Percentiles rank a stretch among this genome's conserved stretches.
Conservation (phyloP, 2,329 filamentous ascomycete genomes). For the Periconia sp. region DNA sequence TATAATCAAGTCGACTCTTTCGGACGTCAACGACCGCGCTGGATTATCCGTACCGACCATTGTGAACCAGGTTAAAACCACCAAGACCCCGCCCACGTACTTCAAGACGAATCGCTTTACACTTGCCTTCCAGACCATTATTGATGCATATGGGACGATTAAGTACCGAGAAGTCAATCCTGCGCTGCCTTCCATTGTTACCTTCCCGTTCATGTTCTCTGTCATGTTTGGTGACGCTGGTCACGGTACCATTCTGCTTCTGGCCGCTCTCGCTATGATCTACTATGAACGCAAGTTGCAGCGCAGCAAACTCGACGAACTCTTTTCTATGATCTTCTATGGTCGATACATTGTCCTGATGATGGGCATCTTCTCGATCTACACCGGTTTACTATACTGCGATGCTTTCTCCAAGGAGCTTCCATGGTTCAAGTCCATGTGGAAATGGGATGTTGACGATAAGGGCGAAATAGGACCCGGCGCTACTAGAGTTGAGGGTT, state of each 20-base stretch:
- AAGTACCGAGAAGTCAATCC: conserved; percentile 98
- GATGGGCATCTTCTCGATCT: conserved; percentile 97
- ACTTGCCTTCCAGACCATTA: conserved; percentile 97
- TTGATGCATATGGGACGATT: conserved; percentile 96
- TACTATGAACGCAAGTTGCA: conserved; percentile 87
- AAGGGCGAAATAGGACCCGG: conserved; percentile 67
- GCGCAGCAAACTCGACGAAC: conserved; percentile 90
- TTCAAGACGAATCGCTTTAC: conserved; percentile 99
- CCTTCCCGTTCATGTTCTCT: conserved; percentile 98
- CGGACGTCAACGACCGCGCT: conserved; percentile 95
- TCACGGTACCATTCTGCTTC: conserved; percentile 87
- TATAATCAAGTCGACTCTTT: conserved; percentile 88
- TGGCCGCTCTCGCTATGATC: conserved; percentile 88
- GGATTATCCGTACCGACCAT: conserved; percentile 97
- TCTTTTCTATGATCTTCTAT: conserved; percentile 98
- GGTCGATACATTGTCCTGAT: conserved; percentile 97
- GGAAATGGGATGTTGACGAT: conserved; percentile 79
- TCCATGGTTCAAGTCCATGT: conserved; percentile 86
- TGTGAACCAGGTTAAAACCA: conserved; percentile 96
- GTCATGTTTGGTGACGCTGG: conserved; percentile 99
- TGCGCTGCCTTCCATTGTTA: conserved; percentile 91
- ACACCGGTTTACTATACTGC: conserved; percentile 97
- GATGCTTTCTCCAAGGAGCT: conserved; percentile 95
- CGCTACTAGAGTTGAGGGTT: conserved; percentile 69
- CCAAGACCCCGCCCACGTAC: conserved; percentile 96